Base-by-base conservation (phyloP, 352 stramenopile species). In the Pilasporangium apinafurcum region DNA sequence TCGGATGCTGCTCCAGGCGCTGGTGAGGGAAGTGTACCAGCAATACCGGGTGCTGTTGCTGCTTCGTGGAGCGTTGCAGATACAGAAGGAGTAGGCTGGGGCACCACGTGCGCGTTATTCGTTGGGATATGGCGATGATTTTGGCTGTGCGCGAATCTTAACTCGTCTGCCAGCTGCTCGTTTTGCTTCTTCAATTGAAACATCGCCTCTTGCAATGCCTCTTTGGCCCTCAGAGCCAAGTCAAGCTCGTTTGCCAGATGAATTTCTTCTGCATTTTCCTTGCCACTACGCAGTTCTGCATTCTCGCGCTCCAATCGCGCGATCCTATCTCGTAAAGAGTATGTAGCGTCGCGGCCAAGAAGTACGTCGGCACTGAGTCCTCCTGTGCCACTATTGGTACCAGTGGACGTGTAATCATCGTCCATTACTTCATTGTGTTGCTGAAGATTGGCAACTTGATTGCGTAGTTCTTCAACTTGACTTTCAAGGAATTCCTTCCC, bases 401-500 rank as follows among this genome's bases (percentile, higher is more conserved):
- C 56, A 8, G 46, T 50, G 2, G 48, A 44, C 59, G 38, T 66
- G 44, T 68, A 66, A 8, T 50, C 62, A 4, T 73, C 57, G 7
- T 83, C 62, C 13, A 64, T 60, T 0, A 53, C 33, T 43, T 71
- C 58, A 6, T 64, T 54, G 36, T 83, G 66, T n/a, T n/a, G n/a
- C 39, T 88, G 70, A 6, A 83, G 47, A 36, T 59, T 77, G 22
- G 69, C 59, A 4, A 93, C 20, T 37, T 93, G 77, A 7, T 58
- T 61, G 13, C 79, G 82, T 5, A 92, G 47, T 37, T 91, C 82
- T 33, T 93, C 82, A 10, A 91, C 59, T 56, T 93, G 79, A 24
- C 69, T 84, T 46, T 91, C 82, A n/a, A 93, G 51, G 30, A 93
- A 93, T 41, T 91, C 82, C 32, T 92, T 91, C 3, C 76, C 82